phyloP scores from a whole-genome alignment of 768 basidiomycete species.

The Lyophyllum shimeji region DNA sequence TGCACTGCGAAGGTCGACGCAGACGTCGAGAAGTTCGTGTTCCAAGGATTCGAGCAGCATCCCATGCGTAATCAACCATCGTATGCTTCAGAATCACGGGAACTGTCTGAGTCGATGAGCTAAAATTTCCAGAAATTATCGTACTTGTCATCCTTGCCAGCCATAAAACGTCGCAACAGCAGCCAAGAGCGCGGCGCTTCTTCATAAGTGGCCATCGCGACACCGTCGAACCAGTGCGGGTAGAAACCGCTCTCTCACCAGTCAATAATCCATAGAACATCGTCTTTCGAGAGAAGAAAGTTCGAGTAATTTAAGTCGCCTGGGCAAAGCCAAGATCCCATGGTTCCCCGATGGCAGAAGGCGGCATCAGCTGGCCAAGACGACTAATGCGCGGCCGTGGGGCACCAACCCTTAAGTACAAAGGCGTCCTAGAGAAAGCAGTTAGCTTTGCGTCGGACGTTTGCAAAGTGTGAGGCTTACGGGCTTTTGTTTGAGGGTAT shows the following conservation, averaged over 20 bases:
- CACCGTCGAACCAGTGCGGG: conserved; percentile 25
- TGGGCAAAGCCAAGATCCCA: conserved; percentile 25
- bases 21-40: neutral
- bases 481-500: neutral
- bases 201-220: conserved; percentile 6
- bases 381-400: neutral
- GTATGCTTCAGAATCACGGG: neutral
- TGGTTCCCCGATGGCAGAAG: neutral
- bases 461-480: neutral
- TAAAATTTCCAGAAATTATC: neutral
- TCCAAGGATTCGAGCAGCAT: neutral
- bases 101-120: neutral
- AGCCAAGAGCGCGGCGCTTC: neutral
- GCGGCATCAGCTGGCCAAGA: neutral
- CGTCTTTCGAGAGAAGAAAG: conserved; percentile 24
- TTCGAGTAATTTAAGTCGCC: conserved; percentile 26
- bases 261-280: conserved; percentile 30
- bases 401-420: neutral
- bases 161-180: neutral
- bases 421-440: neutral
- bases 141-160: neutral
- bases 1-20: no score
- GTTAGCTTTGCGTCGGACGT: neutral
- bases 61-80: neutral
- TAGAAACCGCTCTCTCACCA: conserved; percentile 27